Evolutionary conservation across 1,139 yeast genomes (phyloP).

Genomic region (Debaryomyces coudertii): DNA sequence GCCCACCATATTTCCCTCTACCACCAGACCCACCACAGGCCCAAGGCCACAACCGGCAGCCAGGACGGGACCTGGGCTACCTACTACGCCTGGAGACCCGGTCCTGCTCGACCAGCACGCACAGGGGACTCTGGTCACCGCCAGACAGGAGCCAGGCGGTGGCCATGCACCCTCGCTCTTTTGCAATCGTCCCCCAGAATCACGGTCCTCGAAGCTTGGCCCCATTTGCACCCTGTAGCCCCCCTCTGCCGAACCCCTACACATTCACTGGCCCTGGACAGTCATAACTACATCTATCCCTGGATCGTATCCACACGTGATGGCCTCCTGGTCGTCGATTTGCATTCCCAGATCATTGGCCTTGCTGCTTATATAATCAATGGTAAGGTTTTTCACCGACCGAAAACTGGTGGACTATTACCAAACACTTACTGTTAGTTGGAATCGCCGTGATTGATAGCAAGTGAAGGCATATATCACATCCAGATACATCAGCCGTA

Average conservation of each 20-base stretch:
- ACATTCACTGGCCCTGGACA: neutral
- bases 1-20: neutral
- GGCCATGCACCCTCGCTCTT: constrained; percentile 2
- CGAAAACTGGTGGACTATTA: constrained; percentile 1
- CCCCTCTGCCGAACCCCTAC: neutral
- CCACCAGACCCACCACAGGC: neutral
- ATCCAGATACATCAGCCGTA: neutral
- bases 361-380: constrained; percentile 1
- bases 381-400: constrained; percentile 3
- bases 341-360: neutral
- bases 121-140: no score
- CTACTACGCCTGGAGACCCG: no score
- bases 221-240: neutral
- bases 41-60: neutral
- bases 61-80: neutral
- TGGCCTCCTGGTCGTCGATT: neutral
- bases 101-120: neutral
- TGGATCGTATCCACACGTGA: neutral
- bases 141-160: neutral
- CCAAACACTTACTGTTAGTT: neutral
- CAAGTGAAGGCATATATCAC: constrained; percentile 1
- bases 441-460: neutral
- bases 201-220: neutral
- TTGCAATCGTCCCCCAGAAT: constrained; percentile 3
- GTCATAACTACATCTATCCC: neutral